Base-by-base conservation (phyloP, 257 asterid genomes). In the Nicotiana tabacum region DNA sequence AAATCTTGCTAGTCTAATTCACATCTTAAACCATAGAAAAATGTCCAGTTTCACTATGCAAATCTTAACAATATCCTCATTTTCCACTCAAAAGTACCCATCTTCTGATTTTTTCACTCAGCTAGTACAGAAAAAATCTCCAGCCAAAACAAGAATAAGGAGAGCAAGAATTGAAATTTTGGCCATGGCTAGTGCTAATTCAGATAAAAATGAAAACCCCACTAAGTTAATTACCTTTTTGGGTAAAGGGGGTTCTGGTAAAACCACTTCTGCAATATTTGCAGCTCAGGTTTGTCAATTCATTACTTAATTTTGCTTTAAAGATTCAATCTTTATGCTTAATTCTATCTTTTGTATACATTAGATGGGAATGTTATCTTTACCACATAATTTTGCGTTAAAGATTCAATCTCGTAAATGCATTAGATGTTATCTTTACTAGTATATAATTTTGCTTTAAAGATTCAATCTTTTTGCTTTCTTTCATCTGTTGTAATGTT, bases 211-310 rank as follows among this genome's bases (percentile, higher is more conserved):
- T 72, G 81, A 67, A 82, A 90, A 87, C 24, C 88, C 97, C 84
- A 85, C 96, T 6, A 94, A 91, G 87, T 84, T 96, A 81, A 89
- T 96, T 16, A 94, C 97, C 32, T 96, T 96, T 86, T 80, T 94
- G 77, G 99, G 99, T 43, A 96, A 96, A 90, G 99, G 99, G 81
- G 99, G 98, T 83, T 92, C 98, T 17, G 99, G 99, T 0, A 94
- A 96, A 85, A 94, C 99, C 27, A 92, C 98, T 64, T 90, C 97
- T 81, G 92, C 99, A 79, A 85, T 94, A 81, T 94, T 96, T 85
- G 98, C 98, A n/a, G 98, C 99, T 81, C 97, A 94, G 98, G 99
- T 96, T 84, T 5, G 9, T 9, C 16, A 0, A 74, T 74, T 48
- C 27, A 27, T 13, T 15, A 17, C 1, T 0, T 10, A 48, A 2